Evolutionary conservation across 2,329 filamentous ascomycete genomes (phyloP).

Genomic region (Neofusicoccum ribis): DNA sequence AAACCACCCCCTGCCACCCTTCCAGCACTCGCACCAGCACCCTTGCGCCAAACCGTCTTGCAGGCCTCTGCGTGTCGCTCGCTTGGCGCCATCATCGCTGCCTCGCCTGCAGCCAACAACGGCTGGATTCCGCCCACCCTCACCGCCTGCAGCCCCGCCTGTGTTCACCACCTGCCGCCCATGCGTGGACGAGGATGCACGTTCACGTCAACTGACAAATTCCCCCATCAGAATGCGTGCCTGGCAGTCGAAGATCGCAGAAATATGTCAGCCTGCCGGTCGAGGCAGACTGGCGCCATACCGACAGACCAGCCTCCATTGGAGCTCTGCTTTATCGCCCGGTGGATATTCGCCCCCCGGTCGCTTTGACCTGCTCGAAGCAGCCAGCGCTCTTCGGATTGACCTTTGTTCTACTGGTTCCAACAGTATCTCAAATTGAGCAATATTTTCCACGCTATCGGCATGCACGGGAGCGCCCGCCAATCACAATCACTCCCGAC

Average conservation of each 20-base stretch:
- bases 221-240: not conserved
- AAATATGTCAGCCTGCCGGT: not conserved
- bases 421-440: not conserved
- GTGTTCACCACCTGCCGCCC: not conserved
- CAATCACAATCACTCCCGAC: slow-evolving; percentile 12
- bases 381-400: not conserved
- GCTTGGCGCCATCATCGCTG: not conserved
- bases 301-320: not conserved
- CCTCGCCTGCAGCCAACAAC: not conserved
- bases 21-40: not conserved
- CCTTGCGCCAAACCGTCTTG: not conserved
- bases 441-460: not conserved
- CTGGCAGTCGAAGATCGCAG: not conserved
- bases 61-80: not conserved
- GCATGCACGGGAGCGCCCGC: not conserved
- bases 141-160: not conserved
- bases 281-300: not conserved
- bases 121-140: not conserved
- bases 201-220: slow-evolving; percentile 9
- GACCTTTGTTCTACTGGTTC: not conserved
- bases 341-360: not conserved
- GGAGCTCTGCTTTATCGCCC: not conserved
- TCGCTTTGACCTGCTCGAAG: not conserved
- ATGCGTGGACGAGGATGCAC: not conserved
- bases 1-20: not conserved